These are phyloP conservation scores for Corinectria fuckeliana DNA, from an alignment of 2,329 filamentous ascomycete genomes.

Conservation along the genomic window DNA sequence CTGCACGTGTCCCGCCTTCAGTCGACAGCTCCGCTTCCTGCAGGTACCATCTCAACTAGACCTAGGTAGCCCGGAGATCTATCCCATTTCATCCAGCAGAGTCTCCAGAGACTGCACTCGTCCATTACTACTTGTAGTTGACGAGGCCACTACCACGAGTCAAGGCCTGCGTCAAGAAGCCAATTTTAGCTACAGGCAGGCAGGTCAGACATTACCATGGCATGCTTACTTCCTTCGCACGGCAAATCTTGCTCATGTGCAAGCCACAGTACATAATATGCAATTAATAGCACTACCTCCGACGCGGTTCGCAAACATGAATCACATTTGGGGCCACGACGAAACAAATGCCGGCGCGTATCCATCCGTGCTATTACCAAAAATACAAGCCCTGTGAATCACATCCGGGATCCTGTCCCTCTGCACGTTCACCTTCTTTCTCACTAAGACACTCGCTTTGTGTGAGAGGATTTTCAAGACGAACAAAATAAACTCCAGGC, in stretches of 20 bases:
- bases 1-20: constrained; percentile 29
- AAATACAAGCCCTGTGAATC: constrained; percentile 24
- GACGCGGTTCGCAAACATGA: neutral
- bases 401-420: constrained; percentile 15
- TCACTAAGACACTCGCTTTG: neutral
- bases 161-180: neutral
- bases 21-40: constrained; percentile 27
- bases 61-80: constrained; percentile 35
- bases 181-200: constrained; percentile 1
- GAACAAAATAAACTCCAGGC: no score
- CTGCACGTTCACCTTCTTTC: neutral
- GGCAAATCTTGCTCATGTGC: constrained; percentile 4
- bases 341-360: constrained; percentile 9
- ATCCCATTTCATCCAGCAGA: constrained; percentile 17
- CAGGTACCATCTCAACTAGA: constrained; percentile 33
- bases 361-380: constrained; percentile 16
- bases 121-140: neutral
- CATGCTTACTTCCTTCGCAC: neutral
- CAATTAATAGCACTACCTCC: neutral
- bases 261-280: neutral
- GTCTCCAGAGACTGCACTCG: neutral
- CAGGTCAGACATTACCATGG: no score
- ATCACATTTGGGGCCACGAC: neutral
- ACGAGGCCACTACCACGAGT: constrained; percentile 9
- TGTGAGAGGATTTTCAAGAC: no score